Base-by-base conservation (phyloP, 306 rosid genomes). In the Nissolia schottii region DNA sequence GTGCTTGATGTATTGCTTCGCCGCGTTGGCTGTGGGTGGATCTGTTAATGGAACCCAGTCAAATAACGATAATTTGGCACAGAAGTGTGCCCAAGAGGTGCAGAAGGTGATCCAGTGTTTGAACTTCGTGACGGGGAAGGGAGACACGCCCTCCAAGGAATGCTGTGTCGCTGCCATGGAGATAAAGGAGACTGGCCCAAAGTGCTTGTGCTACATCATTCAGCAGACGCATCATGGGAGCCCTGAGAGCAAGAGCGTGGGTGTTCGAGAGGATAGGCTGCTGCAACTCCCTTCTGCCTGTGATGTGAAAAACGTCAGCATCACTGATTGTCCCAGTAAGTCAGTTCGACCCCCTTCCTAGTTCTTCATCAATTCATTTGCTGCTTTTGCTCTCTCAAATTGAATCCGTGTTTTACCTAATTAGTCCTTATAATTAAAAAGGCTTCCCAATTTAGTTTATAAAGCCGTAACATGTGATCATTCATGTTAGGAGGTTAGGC, bases 211-310 rank as follows among this genome's bases (percentile, higher is more conserved):
- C 23, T 91, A 18, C 73, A 40, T 95, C 1, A 89, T 95, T 8
- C 87, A 85, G 67, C 87, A 88, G 65, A 85, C 86, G 0, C 92
- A 84, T 18, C 71, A 37, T 7, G 99, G 99, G 2, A 83, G 70
- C 46, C 41, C 55, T 0, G 8, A 81, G 81, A 72, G 86, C 12
- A 89, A 89, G 80, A 41, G 5, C 20, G 1, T 89, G 73, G 97
- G 96, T 3, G 76, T 95, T 67, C 87, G 81, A 48, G 90, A 91
- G 43, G 50, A 49, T 1, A 91, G 34, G 88, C 71, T 95, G 15
- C 88, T 91, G 70, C 86, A 87, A 70, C 96, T 95, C 2, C 97
- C 97, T 61, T 24, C 90, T 51, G 83, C 75, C 2, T 95, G 99
- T 74, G 40, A 19, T 34, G 66, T 95, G 16, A 79, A 86, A 49